Evolutionary conservation across 495 filamentous ascomycete genomes (phyloP), one percentile per base, ranked within the genome.

Genomic region (Penicillium antarcticum): DNA sequence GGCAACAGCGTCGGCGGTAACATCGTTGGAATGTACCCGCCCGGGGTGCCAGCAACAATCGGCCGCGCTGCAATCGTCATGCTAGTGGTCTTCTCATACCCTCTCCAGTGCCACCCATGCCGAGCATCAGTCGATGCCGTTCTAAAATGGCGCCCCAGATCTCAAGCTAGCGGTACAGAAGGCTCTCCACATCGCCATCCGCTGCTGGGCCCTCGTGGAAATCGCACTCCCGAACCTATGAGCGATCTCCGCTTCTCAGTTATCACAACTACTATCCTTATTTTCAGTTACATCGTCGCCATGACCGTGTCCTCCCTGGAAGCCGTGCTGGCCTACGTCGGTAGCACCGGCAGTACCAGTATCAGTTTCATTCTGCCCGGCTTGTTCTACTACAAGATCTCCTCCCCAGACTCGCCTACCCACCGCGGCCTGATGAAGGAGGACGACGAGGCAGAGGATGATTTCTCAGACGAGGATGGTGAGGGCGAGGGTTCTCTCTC

Each of bases 301-400:
- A 89, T 98, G 76, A 89, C 87, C 0, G 94, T 98, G 9, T 88
- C 84, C 4, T 94, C 87, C 2, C 78, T 98, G 2, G 90, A 95
- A 59, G 85, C 87, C 34, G 91, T 97, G 0, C 78, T 98, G 8
- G 92, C 94, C 0, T 98, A 97, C 57, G 94, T 98, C 17, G 94
- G 95, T 7, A 91, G 86, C 60, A 98, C 94, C 0, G 94, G 94
- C 19, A 91, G 86, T 49, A 98, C 94, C 0, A 86, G 86, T 57
- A 97, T 98, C 58, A 94, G 88, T 55, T 98, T 98, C 67, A 97
- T 98, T 55, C 77, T 98, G 0, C 95, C 94, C 0, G 94, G 94
- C 0, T 65, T 97, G 12, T 97, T 98, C 68, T 98, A 97, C 74
- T 97, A 97, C 77, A 97, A 97, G 71, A 97, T 98, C 48, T 90